Percentiles rank a stretch among this genome's conserved stretches.
These are phyloP conservation scores for Kalmusia sp. DNA, from an alignment of 2,329 filamentous ascomycete species.

Conservation along the genomic window DNA sequence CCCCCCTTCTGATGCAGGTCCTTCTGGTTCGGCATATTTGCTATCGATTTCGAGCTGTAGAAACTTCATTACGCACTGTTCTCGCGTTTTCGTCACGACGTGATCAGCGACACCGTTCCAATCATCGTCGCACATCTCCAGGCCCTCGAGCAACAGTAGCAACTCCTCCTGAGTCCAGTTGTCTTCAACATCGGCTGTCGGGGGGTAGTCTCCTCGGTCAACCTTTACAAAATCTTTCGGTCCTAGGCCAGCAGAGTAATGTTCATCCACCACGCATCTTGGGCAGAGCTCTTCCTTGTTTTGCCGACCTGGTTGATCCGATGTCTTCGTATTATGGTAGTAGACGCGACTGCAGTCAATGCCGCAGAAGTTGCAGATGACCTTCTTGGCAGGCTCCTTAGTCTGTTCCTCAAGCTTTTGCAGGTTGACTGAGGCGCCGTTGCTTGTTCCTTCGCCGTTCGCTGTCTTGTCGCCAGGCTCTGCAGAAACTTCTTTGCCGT, in stretches of 20 bases:
- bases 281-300: conserved; percentile 90
- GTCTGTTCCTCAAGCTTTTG: conserved; percentile 67
- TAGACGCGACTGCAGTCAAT: conserved; percentile 82
- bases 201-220: conserved; percentile 84
- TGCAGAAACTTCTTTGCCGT: conserved; percentile 79
- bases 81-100: conserved; percentile 87
- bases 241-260: conserved; percentile 80
- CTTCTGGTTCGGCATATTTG: conserved; percentile 88
- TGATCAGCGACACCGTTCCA: conserved; percentile 94
- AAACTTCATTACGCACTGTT: conserved; percentile 97
- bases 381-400: conserved; percentile 69
- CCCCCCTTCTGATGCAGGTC: conserved; percentile 53
- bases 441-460: conserved; percentile 70
- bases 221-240: conserved; percentile 85
- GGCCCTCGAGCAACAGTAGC: conserved; percentile 84
- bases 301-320: conserved; percentile 53
- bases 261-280: conserved; percentile 84
- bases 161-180: conserved; percentile 92
- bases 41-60: conserved; percentile 96
- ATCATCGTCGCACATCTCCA: conserved; percentile 94
- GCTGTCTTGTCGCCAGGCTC: conserved; percentile 69
- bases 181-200: conserved; percentile 80
- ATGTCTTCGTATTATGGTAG: conserved; percentile 73
- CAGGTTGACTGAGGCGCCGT: conserved; percentile 70
- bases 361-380: conserved; percentile 90